Evolutionary conservation across 257 asterid species (phyloP).

Genomic region (Parsonsia alboflavescens): DNA sequence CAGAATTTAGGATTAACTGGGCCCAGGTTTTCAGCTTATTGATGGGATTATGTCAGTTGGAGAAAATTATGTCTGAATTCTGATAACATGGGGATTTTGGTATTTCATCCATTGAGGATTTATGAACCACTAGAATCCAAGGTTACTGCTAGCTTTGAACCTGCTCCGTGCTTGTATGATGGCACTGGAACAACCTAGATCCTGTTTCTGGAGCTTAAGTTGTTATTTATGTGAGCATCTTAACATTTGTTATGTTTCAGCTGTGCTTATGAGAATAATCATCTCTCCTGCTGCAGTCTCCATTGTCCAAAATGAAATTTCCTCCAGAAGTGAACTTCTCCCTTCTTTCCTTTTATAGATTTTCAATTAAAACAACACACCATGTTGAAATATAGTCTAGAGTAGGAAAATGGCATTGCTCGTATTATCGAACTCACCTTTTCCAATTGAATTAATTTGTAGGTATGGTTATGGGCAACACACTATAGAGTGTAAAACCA

Average conservation of each 20-base stretch:
- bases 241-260: not conserved
- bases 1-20: not conserved
- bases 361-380: too few species aligned
- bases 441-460: not conserved
- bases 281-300: not conserved
- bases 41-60: not conserved
- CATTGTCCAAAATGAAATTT: not conserved
- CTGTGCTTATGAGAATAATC: not conserved
- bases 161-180: too few species aligned
- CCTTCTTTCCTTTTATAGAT: too few species aligned
- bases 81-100: too few species aligned
- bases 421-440: not conserved
- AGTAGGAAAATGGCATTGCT: not conserved
- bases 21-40: not conserved
- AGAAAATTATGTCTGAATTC: too few species aligned
- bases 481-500: not conserved
- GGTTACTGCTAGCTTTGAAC: not conserved
- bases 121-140: not conserved
- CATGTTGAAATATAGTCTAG: too few species aligned
- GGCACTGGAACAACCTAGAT: not conserved
- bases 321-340: not conserved
- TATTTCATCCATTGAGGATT: too few species aligned
- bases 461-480: too few species aligned
- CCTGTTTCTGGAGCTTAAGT: not conserved
- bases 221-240: not conserved